Conservation (phyloP, 1,139 yeast species). For the Wickerhamiella pararugosa region DNA sequence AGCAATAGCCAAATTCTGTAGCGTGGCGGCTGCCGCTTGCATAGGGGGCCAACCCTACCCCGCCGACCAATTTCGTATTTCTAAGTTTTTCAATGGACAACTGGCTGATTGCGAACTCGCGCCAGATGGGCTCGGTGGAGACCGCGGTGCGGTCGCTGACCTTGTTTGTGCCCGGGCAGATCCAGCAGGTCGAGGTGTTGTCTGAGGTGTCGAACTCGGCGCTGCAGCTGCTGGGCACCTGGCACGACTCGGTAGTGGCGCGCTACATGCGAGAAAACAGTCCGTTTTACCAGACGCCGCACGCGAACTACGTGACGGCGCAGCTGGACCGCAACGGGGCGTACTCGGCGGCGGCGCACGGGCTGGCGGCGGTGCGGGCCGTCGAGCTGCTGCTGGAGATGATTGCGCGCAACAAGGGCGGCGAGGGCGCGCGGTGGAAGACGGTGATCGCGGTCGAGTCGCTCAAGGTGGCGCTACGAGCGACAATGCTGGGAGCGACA, state of each 20-base stretch:
- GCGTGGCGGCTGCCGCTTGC: not conserved
- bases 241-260: slow-evolving; percentile 27
- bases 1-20: not conserved
- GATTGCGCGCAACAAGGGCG: slow-evolving; percentile 21
- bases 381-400: slow-evolving; percentile 28
- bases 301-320: slow-evolving; percentile 24
- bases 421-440: slow-evolving; percentile 21
- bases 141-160: slow-evolving; percentile 25
- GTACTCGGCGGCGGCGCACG: slow-evolving; percentile 23
- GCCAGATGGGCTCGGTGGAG: slow-evolving; percentile 27
- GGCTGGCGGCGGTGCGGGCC: slow-evolving; percentile 23
- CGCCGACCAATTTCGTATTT: not conserved
- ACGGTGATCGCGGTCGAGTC: slow-evolving; percentile 24
- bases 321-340: slow-evolving; percentile 15
- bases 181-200: slow-evolving; percentile 26
- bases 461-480: slow-evolving; percentile 23
- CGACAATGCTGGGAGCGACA: slow-evolving; percentile 21
- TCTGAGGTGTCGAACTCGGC: slow-evolving; percentile 16
- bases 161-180: slow-evolving; percentile 29
- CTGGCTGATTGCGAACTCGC: slow-evolving; percentile 24
- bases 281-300: slow-evolving; percentile 15
- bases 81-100: slow-evolving; percentile 6
- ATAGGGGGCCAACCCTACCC: not conserved
- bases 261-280: slow-evolving; percentile 14
- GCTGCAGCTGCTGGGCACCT: slow-evolving; percentile 26